Conservation (phyloP, 225 moss, liverwort and hornwort genomes). For the Thuidium tamariscinum region DNA sequence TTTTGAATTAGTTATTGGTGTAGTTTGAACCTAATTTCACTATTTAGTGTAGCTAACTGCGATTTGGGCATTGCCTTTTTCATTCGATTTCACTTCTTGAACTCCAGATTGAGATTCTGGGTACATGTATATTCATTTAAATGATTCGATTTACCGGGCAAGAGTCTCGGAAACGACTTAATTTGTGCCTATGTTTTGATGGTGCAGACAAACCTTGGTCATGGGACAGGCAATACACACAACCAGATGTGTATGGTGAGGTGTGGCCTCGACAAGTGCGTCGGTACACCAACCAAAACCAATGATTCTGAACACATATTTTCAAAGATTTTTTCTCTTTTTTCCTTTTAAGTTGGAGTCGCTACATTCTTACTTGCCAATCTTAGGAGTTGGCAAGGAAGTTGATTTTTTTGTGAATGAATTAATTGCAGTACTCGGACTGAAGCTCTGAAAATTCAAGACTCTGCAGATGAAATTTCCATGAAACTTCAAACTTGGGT, state of each 20-base stretch:
- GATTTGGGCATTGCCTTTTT: not conserved
- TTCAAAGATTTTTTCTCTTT: not conserved
- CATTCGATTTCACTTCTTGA: not conserved
- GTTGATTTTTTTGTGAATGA: not conserved
- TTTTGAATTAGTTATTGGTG: no score
- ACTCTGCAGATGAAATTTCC: not conserved
- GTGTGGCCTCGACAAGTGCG: constrained; percentile 63
- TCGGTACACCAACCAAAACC: constrained; percentile 20
- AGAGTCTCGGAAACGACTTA: not conserved
- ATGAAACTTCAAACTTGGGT: not conserved
- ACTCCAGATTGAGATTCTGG: not conserved
- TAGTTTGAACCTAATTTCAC: no score
- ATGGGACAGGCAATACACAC: constrained; percentile 65
- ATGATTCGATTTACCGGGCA: not conserved
- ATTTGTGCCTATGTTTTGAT: not conserved
- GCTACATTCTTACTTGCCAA: not conserved
- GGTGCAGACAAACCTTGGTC: constrained; percentile 77
- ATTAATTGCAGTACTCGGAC: not conserved
- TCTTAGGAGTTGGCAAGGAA: not conserved
- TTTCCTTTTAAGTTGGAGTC: no score
- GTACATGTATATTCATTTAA: not conserved
- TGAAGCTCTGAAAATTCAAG: not conserved
- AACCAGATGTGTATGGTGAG: constrained; percentile 76
- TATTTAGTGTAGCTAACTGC: not conserved
- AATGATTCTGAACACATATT: not conserved